Conservation (phyloP, 495 filamentous ascomycete genomes). For the Pyronema omphalodes region DNA sequence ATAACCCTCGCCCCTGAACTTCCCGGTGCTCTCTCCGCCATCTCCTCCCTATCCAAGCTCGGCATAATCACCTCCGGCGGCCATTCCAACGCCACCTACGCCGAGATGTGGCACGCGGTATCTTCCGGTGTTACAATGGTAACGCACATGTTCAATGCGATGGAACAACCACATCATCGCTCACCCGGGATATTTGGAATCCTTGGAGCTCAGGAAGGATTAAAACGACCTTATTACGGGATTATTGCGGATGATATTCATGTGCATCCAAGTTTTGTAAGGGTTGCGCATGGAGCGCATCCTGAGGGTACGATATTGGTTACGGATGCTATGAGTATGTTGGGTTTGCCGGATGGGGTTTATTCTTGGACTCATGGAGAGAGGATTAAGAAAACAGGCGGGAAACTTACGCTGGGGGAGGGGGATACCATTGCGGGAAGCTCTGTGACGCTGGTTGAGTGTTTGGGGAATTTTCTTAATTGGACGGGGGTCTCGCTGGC, state of each 20-base stretch:
- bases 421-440: constrained; percentile 56
- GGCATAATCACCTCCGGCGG: constrained; percentile 57
- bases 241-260: constrained; percentile 51
- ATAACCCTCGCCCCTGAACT: constrained; percentile 73
- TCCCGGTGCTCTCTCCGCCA: constrained; percentile 29
- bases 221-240: constrained; percentile 40
- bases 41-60: constrained; percentile 38
- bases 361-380: constrained; percentile 69
- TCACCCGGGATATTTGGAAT: constrained; percentile 72
- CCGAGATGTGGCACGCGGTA: constrained; percentile 48
- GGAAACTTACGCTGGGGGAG: constrained; percentile 46
- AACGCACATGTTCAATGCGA: constrained; percentile 81
- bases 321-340: constrained; percentile 47
- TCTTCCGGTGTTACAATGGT: constrained; percentile 60
- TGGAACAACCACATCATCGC: constrained; percentile 68
- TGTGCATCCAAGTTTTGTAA: constrained; percentile 43
- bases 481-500: constrained; percentile 49
- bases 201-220: constrained; percentile 33
- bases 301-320: constrained; percentile 46
- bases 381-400: constrained; percentile 47
- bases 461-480: constrained; percentile 59
- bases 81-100: constrained; percentile 66
- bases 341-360: constrained; percentile 53
- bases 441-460: constrained; percentile 56
- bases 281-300: constrained; percentile 43